Conservation (phyloP, 345 rosid species). For the Eucalyptus coolabah region DNA sequence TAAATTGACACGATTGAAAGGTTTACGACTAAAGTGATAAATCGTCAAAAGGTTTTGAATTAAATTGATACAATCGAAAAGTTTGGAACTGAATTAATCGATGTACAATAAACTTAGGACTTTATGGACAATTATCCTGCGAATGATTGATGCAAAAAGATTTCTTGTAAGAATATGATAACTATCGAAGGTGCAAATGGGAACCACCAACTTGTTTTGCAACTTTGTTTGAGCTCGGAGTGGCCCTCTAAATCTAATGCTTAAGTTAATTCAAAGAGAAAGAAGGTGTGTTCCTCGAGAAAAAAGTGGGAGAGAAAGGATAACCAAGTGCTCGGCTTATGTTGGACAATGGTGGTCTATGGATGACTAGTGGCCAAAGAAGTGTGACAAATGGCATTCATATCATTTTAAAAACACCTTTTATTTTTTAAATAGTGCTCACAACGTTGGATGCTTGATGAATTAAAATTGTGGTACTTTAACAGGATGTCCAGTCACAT, state of each 20-base stretch:
- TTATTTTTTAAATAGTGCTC: not conserved
- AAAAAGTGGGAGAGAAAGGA: not conserved
- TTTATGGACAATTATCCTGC: too few species aligned
- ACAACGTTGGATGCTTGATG: not conserved
- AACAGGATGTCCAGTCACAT: too few species aligned
- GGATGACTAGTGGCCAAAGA: not conserved
- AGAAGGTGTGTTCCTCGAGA: not conserved
- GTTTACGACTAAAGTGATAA: too few species aligned
- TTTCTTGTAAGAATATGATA: not conserved
- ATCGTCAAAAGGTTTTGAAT: accelerated
- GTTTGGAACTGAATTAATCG: too few species aligned
- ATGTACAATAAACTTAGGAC: accelerated
- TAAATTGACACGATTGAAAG: too few species aligned
- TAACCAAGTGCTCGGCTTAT: not conserved
- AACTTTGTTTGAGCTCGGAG: not conserved
- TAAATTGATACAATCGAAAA: too few species aligned
- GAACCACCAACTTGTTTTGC: not conserved
- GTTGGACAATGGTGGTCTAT: not conserved
- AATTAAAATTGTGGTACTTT: not conserved
- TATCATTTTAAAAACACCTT: not conserved
- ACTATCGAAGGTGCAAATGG: not conserved
- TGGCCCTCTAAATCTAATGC: not conserved
- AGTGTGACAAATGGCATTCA: not conserved
- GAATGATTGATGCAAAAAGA: not conserved
- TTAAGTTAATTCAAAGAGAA: not conserved